Evolutionary conservation across 805 yeast genomes (phyloP).

Genomic region (Metschnikowia picachoensis): DNA sequence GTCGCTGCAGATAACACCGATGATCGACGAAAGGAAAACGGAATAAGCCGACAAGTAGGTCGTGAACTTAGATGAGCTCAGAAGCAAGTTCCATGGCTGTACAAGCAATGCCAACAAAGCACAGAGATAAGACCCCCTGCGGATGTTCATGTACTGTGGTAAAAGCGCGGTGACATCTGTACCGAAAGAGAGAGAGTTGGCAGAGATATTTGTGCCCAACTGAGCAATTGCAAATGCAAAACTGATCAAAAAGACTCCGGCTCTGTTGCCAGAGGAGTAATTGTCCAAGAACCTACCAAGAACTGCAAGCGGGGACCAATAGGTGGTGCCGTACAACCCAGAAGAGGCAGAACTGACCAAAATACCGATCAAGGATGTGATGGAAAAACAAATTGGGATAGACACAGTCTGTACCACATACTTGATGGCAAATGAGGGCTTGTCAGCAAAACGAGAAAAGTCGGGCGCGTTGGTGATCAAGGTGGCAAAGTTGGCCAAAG

Average conservation of each 20-base stretch:
- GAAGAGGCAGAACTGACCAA: slow-evolving; percentile 78
- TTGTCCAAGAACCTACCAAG: slow-evolving; percentile 54
- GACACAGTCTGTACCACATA: slow-evolving; percentile 49
- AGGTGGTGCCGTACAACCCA: slow-evolving; percentile 59
- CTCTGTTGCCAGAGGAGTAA: slow-evolving; percentile 57
- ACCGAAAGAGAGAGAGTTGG: slow-evolving; percentile 68
- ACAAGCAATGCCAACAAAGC: slow-evolving; percentile 66
- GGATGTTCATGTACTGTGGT: slow-evolving; percentile 62
- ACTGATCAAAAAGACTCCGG: slow-evolving; percentile 75
- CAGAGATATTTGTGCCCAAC: slow-evolving; percentile 72
- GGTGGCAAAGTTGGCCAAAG: slow-evolving; percentile 86
- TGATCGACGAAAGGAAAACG: slow-evolving; percentile 77
- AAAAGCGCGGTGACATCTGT: slow-evolving; percentile 66
- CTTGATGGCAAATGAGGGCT: slow-evolving; percentile 36
- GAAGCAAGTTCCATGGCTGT: slow-evolving; percentile 75
- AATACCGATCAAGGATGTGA: slow-evolving; percentile 83
- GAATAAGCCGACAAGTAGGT: slow-evolving; percentile 79
- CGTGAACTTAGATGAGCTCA: slow-evolving; percentile 69
- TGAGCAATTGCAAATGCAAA: slow-evolving; percentile 72
- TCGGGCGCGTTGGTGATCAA: slow-evolving; percentile 85
- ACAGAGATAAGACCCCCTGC: slow-evolving; percentile 79
- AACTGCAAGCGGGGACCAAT: slow-evolving; percentile 85
- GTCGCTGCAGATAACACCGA: slow-evolving; percentile 71
- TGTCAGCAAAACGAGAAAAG: slow-evolving; percentile 75
- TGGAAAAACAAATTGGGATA: slow-evolving; percentile 72